phyloP scores from a whole-genome alignment of 371 early-diverging fungal species.

The Agmasoma carcini region DNA sequence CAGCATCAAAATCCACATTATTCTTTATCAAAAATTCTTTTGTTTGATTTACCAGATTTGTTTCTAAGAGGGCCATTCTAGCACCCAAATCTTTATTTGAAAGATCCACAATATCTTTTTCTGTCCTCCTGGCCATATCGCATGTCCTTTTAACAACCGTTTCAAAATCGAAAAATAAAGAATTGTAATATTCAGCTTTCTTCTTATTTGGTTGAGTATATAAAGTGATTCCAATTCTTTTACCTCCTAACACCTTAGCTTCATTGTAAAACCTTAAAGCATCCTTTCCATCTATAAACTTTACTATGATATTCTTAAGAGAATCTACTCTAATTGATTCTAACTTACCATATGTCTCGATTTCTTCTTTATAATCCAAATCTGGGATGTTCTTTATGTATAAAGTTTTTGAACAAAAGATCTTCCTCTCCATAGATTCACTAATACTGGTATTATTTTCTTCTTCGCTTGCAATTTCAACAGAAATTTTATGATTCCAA shows the following conservation, averaged over 20 bases:
- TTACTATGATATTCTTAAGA: conserved; percentile 21
- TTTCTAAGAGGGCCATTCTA: conserved; percentile 48
- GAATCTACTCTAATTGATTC: conserved; percentile 9
- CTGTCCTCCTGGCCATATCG: conserved; percentile 35
- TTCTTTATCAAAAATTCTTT: conserved; percentile 47
- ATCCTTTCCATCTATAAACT: conserved; percentile 33
- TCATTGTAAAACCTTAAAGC: conserved; percentile 32
- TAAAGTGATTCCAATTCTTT: conserved; percentile 19
- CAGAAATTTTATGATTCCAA: conserved; percentile 37
- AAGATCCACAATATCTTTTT: conserved; percentile 41
- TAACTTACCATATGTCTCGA: not conserved
- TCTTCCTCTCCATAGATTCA: conserved; percentile 31
- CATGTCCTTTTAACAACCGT: conserved; percentile 46
- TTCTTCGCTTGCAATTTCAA: conserved; percentile 6
- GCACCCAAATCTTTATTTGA: conserved; percentile 48
- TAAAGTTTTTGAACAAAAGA: conserved; percentile 37
- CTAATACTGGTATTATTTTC: not conserved
- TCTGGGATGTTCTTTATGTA: conserved; percentile 24
- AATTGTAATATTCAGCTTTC: conserved; percentile 34
- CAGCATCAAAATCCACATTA: conserved; percentile 26
- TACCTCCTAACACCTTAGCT: conserved; percentile 31
- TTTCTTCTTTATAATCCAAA: conserved; percentile 6
- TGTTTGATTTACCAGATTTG: conserved; percentile 51
- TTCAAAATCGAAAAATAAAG: conserved; percentile 53
- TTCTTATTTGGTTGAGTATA: conserved; percentile 33